These are phyloP conservation scores for Alternaria sp. DNA, from an alignment of 2,329 filamentous ascomycete genomes.

Conservation along the genomic window DNA sequence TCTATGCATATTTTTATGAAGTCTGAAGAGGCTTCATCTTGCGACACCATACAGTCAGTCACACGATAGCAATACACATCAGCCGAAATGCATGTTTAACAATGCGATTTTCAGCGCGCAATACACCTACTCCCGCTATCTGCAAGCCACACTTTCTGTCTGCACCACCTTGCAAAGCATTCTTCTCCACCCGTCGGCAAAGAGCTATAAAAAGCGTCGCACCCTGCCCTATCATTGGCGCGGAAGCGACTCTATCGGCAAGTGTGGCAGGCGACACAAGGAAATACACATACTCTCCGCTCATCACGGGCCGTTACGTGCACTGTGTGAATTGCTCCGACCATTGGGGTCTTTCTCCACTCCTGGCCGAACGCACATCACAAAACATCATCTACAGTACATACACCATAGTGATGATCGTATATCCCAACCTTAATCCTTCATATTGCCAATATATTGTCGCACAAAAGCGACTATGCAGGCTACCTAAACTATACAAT, in stretches of 20 bases:
- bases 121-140: slow-evolving; percentile 18
- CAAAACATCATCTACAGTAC: not conserved
- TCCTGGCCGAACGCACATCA: slow-evolving; percentile 3
- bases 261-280: slow-evolving; percentile 33
- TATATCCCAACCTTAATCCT: not conserved
- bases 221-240: slow-evolving; percentile 30
- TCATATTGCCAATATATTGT: slow-evolving; percentile 19
- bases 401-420: slow-evolving; percentile 6
- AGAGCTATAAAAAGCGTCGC: slow-evolving; percentile 35
- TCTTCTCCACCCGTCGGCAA: slow-evolving; percentile 19
- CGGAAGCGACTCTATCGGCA: slow-evolving; percentile 20
- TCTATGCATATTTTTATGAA: slow-evolving; percentile 13
- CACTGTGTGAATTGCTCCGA: slow-evolving; percentile 10
- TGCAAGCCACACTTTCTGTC: slow-evolving; percentile 36
- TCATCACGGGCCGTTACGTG: slow-evolving; percentile 24
- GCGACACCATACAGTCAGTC: slow-evolving; percentile 4
- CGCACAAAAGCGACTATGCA: not conserved
- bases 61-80: slow-evolving; percentile 5
- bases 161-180: slow-evolving; percentile 23
- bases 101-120: slow-evolving; percentile 11
- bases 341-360: slow-evolving; percentile 7
- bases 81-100: slow-evolving; percentile 22
- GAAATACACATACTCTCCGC: slow-evolving; percentile 32
- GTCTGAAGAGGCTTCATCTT: slow-evolving; percentile 7
- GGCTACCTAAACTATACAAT: not conserved